Evolutionary conservation across 1,284 basidiomycete species (phyloP).

Genomic region (Tylopilus sp.): DNA sequence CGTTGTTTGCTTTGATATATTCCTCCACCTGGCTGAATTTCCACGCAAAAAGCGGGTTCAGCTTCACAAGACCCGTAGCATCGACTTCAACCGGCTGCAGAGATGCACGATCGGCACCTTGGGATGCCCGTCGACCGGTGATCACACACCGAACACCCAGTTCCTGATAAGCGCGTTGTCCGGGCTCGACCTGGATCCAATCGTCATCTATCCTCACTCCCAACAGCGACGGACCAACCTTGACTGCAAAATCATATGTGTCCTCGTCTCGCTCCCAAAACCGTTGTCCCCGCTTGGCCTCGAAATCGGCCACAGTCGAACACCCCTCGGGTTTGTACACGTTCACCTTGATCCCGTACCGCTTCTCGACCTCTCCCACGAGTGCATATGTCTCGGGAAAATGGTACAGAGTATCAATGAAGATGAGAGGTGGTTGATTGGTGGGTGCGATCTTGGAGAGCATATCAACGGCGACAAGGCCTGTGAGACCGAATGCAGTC

Average conservation of each 20-base stretch:
- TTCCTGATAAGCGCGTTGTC: slow-evolving; percentile 87
- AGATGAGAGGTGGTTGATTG: slow-evolving; percentile 77
- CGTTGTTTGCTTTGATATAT: slow-evolving; percentile 87
- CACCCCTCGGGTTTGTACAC: slow-evolving; percentile 87
- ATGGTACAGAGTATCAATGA: slow-evolving; percentile 97
- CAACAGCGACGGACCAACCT: slow-evolving; percentile 63
- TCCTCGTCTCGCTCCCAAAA: slow-evolving; percentile 94
- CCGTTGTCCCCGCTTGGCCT: slow-evolving; percentile 82
- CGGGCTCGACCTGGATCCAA: slow-evolving; percentile 85
- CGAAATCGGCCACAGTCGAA: slow-evolving; percentile 80
- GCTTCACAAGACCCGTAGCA: slow-evolving; percentile 91
- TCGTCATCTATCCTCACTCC: neutral
- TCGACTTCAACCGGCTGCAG: slow-evolving; percentile 94
- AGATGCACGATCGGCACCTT: slow-evolving; percentile 88
- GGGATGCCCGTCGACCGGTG: slow-evolving; percentile 93
- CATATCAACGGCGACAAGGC: slow-evolving; percentile 93
- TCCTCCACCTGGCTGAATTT: slow-evolving; percentile 88
- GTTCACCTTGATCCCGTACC: slow-evolving; percentile 81
- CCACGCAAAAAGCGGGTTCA: slow-evolving; percentile 96
- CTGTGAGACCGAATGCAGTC: slow-evolving; percentile 94
- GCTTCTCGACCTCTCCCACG: slow-evolving; percentile 81
- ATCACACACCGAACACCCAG: slow-evolving; percentile 91
- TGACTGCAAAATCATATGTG: slow-evolving; percentile 93
- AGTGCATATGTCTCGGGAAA: slow-evolving; percentile 94
- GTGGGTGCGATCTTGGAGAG: slow-evolving; percentile 79